Conservation (phyloP, 169 alveolate genomes). For the Nephromyces sp. region DNA sequence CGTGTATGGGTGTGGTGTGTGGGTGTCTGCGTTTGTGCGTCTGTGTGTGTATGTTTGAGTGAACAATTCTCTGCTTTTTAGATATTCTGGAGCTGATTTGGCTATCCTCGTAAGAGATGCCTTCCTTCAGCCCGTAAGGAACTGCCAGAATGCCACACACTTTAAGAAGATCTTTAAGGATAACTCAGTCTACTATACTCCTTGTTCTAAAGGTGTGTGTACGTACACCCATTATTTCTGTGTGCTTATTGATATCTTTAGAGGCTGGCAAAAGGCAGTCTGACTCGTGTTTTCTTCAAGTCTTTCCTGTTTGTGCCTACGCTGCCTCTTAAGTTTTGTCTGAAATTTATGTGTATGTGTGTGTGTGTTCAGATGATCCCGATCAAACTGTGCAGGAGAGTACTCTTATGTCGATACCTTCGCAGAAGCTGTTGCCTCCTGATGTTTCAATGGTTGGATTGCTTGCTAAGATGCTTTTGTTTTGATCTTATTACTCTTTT, state of each 20-base stretch:
- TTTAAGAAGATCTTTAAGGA: slow-evolving; percentile 59
- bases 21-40: no score
- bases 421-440: slow-evolving; percentile 58
- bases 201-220: slow-evolving; percentile 56
- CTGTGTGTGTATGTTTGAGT: slow-evolving; percentile 12
- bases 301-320: neutral
- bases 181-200: slow-evolving; percentile 46
- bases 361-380: slow-evolving; percentile 46
- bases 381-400: slow-evolving; percentile 52
- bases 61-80: neutral
- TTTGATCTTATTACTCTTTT: neutral
- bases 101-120: slow-evolving; percentile 79
- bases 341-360: neutral
- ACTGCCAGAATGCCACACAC: slow-evolving; percentile 67
- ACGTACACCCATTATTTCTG: no score
- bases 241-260: no score
- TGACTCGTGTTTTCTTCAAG: neutral
- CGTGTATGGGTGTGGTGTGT: slow-evolving; percentile 41
- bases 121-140: slow-evolving; percentile 76
- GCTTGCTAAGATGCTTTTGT: neutral
- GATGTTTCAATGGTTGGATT: slow-evolving; percentile 26
- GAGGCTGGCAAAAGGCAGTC: neutral
- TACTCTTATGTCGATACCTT: slow-evolving; percentile 58
- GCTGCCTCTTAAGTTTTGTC: neutral
- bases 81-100: slow-evolving; percentile 83